phyloP scores from a whole-genome alignment of 78 protist species.

The Bigelowiella natans region DNA sequence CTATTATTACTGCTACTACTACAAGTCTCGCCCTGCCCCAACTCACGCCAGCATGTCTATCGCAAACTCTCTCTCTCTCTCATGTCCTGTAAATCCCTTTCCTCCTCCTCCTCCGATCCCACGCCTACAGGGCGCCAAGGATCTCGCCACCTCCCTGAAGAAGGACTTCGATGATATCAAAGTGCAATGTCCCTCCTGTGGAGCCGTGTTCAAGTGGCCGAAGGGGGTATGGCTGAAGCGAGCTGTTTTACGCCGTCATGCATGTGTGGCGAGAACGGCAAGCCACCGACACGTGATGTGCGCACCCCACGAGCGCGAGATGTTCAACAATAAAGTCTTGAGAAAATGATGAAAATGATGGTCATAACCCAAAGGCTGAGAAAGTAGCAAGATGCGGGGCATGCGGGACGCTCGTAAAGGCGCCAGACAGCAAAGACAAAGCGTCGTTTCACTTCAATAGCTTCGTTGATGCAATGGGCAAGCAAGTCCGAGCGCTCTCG shows the following conservation, averaged over 20 bases:
- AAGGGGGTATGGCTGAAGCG: no score
- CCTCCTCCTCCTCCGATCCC: no score
- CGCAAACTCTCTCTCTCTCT: no score
- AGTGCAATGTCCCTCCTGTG: background rate
- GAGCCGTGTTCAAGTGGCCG: background rate
- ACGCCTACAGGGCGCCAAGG: background rate
- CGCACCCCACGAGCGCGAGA: background rate
- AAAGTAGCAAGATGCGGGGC: background rate
- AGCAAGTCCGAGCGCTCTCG: no score
- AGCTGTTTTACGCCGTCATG: no score
- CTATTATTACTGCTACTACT: no score
- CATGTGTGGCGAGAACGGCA: no score
- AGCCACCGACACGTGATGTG: no score
- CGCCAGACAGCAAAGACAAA: background rate
- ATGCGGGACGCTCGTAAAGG: background rate
- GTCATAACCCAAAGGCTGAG: background rate
- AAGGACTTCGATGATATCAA: background rate
- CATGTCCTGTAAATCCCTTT: no score
- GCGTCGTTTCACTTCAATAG: background rate
- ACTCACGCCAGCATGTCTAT: no score
- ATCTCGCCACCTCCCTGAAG: background rate
- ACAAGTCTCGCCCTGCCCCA: no score
- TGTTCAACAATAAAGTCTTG: background rate
- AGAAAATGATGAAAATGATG: background rate
- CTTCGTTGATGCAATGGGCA: no score